Evolutionary conservation across 1,284 basidiomycete genomes (phyloP).

Genomic region (Acaromyces ingoldii): DNA sequence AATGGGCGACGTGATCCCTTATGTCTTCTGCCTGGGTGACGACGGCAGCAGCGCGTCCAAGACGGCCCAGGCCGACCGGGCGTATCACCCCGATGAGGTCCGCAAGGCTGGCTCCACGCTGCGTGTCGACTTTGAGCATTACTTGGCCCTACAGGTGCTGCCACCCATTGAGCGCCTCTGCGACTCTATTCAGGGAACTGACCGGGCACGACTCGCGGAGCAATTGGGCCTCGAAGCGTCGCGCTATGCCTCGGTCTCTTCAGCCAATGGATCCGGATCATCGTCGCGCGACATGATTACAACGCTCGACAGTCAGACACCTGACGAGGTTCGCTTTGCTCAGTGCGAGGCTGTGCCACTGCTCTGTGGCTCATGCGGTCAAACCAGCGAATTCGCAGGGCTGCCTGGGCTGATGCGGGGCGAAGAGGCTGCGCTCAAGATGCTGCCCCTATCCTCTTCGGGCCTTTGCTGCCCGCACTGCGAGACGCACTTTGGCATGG

Average conservation of each 20-base stretch:
- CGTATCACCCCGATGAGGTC: conserved; percentile 89
- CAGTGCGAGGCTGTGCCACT: conserved; percentile 31
- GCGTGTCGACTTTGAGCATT: conserved; percentile 66
- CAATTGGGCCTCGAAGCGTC: conserved; percentile 87
- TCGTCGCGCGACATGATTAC: conserved; percentile 66
- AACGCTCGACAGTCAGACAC: conserved; percentile 83
- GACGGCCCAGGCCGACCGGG: conserved; percentile 78
- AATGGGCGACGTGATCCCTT: conserved; percentile 89
- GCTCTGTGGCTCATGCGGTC: conserved; percentile 30
- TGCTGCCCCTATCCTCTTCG: not conserved
- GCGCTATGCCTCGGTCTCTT: conserved; percentile 58
- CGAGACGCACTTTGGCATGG: conserved; percentile 56
- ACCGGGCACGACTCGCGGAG: conserved; percentile 82
- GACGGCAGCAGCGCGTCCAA: conserved; percentile 67
- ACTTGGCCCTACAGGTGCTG: conserved; percentile 83
- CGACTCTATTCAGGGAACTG: conserved; percentile 93
- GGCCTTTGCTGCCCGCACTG: conserved; percentile 64
- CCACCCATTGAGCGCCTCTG: conserved; percentile 93
- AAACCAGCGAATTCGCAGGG: conserved; percentile 18
- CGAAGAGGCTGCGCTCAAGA: not conserved
- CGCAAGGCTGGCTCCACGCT: conserved; percentile 56
- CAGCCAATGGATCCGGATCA: conserved; percentile 54
- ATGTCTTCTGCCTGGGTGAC: conserved; percentile 81
- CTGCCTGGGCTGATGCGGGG: not conserved
- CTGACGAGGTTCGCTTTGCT: conserved; percentile 72